phyloP scores from a whole-genome alignment of 768 basidiomycete species.

The Fibroporia radiculosa region DNA sequence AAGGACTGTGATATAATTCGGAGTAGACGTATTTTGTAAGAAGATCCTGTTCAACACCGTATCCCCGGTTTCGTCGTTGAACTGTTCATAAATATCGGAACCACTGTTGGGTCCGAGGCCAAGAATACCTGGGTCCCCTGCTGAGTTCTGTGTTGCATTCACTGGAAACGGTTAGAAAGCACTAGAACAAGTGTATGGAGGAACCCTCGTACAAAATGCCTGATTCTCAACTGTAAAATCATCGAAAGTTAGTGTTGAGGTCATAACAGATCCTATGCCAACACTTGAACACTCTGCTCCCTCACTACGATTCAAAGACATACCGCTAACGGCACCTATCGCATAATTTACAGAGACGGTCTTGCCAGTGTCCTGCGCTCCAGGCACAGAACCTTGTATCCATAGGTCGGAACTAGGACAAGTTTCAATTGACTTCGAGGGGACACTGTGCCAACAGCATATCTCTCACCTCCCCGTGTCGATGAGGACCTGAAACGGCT shows the following conservation, averaged over 20 bases:
- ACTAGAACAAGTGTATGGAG: too few relatives aligned
- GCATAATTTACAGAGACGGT: slow-evolving; percentile 17
- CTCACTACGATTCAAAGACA: background rate
- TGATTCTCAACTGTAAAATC: slow-evolving; percentile 21
- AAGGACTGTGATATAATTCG: slow-evolving; percentile 24
- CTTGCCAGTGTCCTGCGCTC: slow-evolving; percentile 15
- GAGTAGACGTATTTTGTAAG: slow-evolving; percentile 20
- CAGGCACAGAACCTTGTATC: slow-evolving; percentile 20
- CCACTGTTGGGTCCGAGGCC: slow-evolving; percentile 26
- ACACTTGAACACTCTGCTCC: background rate
- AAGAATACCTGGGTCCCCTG: slow-evolving; percentile 19
- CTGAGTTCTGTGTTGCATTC: slow-evolving; percentile 8
- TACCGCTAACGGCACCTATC: slow-evolving; percentile 17
- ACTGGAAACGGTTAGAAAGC: too few relatives aligned
- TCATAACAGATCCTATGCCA: slow-evolving; percentile 18
- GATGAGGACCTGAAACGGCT: slow-evolving; percentile 18
- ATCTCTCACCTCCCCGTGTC: slow-evolving; percentile 26
- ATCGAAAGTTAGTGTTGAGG: slow-evolving; percentile 19
- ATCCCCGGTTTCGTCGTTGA: slow-evolving; percentile 18
- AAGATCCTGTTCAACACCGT: slow-evolving; percentile 26
- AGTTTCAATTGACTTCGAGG: background rate
- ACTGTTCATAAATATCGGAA: slow-evolving; percentile 13
- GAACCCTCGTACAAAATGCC: slow-evolving; percentile 17
- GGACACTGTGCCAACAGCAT: background rate
- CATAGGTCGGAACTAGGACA: slow-evolving; percentile 25